These are phyloP conservation scores for Naganishia sp. DNA, from an alignment of 1,284 basidiomycete species.

Conservation along the genomic window DNA sequence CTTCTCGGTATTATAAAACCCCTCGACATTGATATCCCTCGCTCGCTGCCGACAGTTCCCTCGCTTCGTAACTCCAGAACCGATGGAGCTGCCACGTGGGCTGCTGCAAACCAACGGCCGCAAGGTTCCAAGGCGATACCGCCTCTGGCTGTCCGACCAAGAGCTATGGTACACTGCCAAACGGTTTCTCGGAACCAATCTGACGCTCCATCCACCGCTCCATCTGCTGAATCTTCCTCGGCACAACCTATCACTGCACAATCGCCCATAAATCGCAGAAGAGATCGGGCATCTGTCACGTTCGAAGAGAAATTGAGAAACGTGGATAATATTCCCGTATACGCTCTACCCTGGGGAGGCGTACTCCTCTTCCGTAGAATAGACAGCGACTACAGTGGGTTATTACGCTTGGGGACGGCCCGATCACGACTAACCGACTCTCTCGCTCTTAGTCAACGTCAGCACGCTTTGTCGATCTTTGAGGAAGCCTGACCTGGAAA, in stretches of 20 bases:
- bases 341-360: slow-evolving; percentile 2
- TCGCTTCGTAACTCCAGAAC: not conserved
- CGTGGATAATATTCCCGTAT: slow-evolving; percentile 16
- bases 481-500: not conserved
- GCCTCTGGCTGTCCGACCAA: slow-evolving; percentile 6
- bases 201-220: not conserved
- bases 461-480: slow-evolving; percentile 7
- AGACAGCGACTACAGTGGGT: slow-evolving; percentile 29
- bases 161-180: slow-evolving; percentile 7
- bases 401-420: too few species aligned
- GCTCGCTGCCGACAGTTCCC: not conserved
- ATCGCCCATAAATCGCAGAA: not conserved
- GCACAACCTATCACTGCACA: not conserved
- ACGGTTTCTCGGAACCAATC: not conserved
- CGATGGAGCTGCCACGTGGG: not conserved
- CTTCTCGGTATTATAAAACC: not conserved
- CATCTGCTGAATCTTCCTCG: not conserved
- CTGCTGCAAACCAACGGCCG: not conserved
- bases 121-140: slow-evolving; percentile 20
- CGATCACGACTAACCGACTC: not conserved
- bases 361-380: slow-evolving; percentile 1
- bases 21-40: not conserved
- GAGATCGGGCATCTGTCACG: not conserved
- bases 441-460: slow-evolving; percentile 3
- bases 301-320: not conserved